phyloP scores from a whole-genome alignment of 176 grass and related monocot species.

The Phragmites australis region DNA sequence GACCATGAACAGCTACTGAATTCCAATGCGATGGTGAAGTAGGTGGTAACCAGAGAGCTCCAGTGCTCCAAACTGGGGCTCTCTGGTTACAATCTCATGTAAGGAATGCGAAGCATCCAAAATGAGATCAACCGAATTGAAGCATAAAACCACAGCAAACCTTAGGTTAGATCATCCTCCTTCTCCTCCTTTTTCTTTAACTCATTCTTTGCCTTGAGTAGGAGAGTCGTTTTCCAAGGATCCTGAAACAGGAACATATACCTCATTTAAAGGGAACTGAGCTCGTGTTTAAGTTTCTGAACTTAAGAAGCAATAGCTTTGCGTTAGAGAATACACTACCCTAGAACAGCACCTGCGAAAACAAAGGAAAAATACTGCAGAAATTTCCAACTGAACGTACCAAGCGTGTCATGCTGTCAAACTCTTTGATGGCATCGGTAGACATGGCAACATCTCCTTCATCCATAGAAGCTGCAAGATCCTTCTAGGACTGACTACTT shows the following conservation, averaged over 20 bases:
- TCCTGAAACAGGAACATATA: constrained; percentile 49
- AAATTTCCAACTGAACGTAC: constrained; percentile 45
- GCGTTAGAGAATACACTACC: neutral
- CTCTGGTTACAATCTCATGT: neutral
- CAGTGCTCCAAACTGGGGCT: neutral
- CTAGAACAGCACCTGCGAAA: neutral
- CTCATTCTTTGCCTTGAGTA: constrained; percentile 81
- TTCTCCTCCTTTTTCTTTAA: constrained; percentile 76
- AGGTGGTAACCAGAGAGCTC: neutral
- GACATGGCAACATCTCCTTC: constrained; percentile 81
- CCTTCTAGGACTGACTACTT: constrained; percentile 34
- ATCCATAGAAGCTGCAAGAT: constrained; percentile 84
- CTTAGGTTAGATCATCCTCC: constrained; percentile 88
- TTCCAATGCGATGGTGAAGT: neutral
- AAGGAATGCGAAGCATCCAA: neutral
- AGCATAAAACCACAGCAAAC: constrained; percentile 22
- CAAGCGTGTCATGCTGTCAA: constrained; percentile 86
- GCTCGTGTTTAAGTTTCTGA: neutral
- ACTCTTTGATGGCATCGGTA: constrained; percentile 79
- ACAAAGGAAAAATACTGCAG: constrained; percentile 5
- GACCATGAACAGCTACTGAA: neutral
- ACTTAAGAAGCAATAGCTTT: constrained; percentile 1
- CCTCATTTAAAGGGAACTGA: neutral
- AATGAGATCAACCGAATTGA: constrained; percentile 17
- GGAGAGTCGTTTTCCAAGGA: constrained; percentile 90